These are phyloP conservation scores for Begonia peltatifolia DNA, from an alignment of 306 rosid genomes.

Conservation along the genomic window DNA sequence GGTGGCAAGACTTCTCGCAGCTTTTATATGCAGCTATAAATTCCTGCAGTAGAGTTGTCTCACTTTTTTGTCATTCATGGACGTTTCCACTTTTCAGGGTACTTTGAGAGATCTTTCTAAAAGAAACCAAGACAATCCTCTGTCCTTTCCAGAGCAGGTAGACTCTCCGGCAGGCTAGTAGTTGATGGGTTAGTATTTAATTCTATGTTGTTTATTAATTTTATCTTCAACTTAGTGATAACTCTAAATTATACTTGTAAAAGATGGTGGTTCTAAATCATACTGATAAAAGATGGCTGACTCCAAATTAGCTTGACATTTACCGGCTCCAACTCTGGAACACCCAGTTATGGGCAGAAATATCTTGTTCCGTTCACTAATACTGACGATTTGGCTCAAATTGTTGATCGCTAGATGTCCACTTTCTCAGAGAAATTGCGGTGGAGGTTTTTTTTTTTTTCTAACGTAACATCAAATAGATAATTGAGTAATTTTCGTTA, in stretches of 20 bases:
- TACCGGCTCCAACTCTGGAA: slow-evolving; percentile 31
- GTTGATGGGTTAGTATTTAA: too few species aligned
- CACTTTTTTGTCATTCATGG: slow-evolving; percentile 1
- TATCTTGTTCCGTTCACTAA: slow-evolving; percentile 30
- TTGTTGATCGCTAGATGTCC: slow-evolving; percentile 33
- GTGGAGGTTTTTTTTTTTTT: slow-evolving; percentile 17
- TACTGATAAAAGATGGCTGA: neutral
- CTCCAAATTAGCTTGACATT: neutral
- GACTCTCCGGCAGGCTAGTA: neutral
- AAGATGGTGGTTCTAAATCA: too few species aligned
- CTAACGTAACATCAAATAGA: too few species aligned
- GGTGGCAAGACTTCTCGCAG: too few species aligned
- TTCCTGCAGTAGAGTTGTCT: neutral
- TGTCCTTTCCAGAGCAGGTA: slow-evolving; percentile 40
- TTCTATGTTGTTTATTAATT: too few species aligned
- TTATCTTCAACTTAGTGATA: too few species aligned
- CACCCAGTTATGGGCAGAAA: slow-evolving; percentile 24
- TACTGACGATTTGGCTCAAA: slow-evolving; percentile 39
- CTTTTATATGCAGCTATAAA: neutral
- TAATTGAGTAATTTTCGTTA: too few species aligned
- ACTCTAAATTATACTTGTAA: too few species aligned
- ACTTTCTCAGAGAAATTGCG: slow-evolving; percentile 14
- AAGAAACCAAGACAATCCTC: slow-evolving; percentile 49
- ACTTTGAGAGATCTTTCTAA: slow-evolving; percentile 71
- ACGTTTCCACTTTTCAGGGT: slow-evolving; percentile 34